Base-by-base conservation (phyloP, 1,284 basidiomycete genomes). In the Phaffia rhodozyma region DNA sequence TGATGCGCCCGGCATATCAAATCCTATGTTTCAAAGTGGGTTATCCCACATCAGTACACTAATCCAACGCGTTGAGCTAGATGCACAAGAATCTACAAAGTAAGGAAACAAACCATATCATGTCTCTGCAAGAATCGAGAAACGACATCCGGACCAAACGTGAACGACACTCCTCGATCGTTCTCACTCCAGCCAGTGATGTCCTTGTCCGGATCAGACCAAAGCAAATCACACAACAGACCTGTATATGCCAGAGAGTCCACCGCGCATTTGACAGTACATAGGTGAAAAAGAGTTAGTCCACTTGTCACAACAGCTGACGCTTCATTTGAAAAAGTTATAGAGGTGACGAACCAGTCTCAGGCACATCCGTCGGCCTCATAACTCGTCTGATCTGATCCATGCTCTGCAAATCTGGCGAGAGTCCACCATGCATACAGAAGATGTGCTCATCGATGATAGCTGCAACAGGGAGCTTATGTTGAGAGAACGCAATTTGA, bases 361-460 rank as follows among this genome's bases (percentile, higher is more conserved):
- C 78, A 43, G 78, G 78, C 13, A 79, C 77, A 67, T 79, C 78
- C 59, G 78, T 79, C 49, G 78, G 78, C 64, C 78, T 70, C 77
- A 79, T 78, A 1, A 79, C 76, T 49, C 78, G 69, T 59, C 78
- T 69, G 62, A 79, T 78, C 70, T 79, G 78, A 67, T 79, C 78
- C 78, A 79, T 79, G 67, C 70, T 73, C 69, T 78, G 77, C 56
- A 79, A 69, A 66, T 78, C 78, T 23, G 78, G 78, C 66, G 74
- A 76, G 60, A 79, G 70, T 32, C 78, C 78, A 52, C 78, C 78
- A 71, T 79, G 78, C 66, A 64, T 89, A 58, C 90, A 93, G 76
- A 94, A 93, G 74, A 94, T 94, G 80, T 94, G 93, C 77, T 94
- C 91, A 78, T 94, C 91, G 73, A 94, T 94, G 78, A 94, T 93